Evolutionary conservation across 352 stramenopile genomes (phyloP).

Genomic region (Phytophthora citrophthora): DNA sequence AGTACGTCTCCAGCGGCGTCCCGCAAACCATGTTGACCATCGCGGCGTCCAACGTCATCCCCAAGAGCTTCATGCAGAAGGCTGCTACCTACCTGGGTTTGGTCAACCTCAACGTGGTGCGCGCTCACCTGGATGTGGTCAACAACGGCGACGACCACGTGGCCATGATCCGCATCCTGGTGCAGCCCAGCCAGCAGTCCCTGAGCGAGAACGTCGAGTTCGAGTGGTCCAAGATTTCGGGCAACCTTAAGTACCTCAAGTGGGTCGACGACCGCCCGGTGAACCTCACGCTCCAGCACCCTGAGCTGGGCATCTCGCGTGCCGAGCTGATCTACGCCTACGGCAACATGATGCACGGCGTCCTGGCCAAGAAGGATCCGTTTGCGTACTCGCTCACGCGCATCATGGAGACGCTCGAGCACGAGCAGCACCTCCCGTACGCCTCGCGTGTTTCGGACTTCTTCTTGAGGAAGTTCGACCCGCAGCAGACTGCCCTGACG

Average conservation of each 20-base stretch:
- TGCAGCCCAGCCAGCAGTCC: slow-evolving; percentile 68
- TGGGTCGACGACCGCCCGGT: slow-evolving; percentile 85
- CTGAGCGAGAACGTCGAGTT: slow-evolving; percentile 57
- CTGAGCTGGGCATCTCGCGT: slow-evolving; percentile 91
- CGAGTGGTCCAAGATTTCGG: slow-evolving; percentile 84
- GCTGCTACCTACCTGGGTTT: slow-evolving; percentile 90
- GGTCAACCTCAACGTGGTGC: slow-evolving; percentile 95
- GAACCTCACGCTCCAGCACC: slow-evolving; percentile 80
- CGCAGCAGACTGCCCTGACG: slow-evolving; percentile 48
- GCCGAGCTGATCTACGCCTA: slow-evolving; percentile 97
- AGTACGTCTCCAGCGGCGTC: slow-evolving; percentile 50
- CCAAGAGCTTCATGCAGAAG: slow-evolving; percentile 85
- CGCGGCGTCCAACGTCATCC: slow-evolving; percentile 82
- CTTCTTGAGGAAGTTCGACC: slow-evolving; percentile 93
- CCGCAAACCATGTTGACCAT: slow-evolving; percentile 89
- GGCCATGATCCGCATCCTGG: slow-evolving; percentile 84
- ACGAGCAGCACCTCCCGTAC: slow-evolving; percentile 91
- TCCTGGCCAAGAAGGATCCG: slow-evolving; percentile 94
- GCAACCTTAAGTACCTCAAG: slow-evolving; percentile 91
- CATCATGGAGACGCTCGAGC: slow-evolving; percentile 94
- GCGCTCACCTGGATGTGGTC: slow-evolving; percentile 96
- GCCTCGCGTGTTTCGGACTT: slow-evolving; percentile 95
- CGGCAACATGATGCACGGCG: slow-evolving; percentile 94
- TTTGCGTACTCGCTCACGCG: slow-evolving; percentile 95
- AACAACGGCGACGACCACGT: slow-evolving; percentile 73